These are phyloP conservation scores for Tylopilus sp. DNA, from an alignment of 768 basidiomycete genomes.

Conservation along the genomic window DNA sequence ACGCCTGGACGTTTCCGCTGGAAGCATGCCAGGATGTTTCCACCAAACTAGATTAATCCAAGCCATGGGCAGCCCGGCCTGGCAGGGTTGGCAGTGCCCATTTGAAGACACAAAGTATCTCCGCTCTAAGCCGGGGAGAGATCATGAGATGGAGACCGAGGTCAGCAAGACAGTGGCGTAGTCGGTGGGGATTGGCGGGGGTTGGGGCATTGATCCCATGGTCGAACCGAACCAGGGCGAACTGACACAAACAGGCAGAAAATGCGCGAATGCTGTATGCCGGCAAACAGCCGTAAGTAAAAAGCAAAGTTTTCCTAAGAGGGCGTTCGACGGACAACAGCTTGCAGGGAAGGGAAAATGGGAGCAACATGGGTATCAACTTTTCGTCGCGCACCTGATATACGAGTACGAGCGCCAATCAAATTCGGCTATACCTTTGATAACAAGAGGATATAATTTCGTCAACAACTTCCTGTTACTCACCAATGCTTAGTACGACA, in stretches of 20 bases:
- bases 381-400: background rate
- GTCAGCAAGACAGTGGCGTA: no score
- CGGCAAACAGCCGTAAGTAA: background rate
- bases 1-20: background rate
- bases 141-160: no score
- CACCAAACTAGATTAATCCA: background rate
- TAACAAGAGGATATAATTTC: background rate
- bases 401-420: background rate
- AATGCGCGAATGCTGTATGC: background rate
- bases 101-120: background rate
- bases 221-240: background rate
- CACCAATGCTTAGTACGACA: background rate
- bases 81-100: background rate
- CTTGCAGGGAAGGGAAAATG: no score
- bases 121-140: no score
- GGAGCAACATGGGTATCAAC: background rate
- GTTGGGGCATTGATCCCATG: background rate
- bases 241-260: background rate
- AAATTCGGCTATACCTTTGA: background rate
- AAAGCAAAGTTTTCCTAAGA: background rate
- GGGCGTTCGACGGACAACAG: background rate
- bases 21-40: background rate
- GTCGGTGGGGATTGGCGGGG: no score
- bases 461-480: background rate
- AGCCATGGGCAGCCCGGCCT: background rate